phyloP scores from a whole-genome alignment of 164 flowering plant genomes.

The Vitis amurensis region DNA sequence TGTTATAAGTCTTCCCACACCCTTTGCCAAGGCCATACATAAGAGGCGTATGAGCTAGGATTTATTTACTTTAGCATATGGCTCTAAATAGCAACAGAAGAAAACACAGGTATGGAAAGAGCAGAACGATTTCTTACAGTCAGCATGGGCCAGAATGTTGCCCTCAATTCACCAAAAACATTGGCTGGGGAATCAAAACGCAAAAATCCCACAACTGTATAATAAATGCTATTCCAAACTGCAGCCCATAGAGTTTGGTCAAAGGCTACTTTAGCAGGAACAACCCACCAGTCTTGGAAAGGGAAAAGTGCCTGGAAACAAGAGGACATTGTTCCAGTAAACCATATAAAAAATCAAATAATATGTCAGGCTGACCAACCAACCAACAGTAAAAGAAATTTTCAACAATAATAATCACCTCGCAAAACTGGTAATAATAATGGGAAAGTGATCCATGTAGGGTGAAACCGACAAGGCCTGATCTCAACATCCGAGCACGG shows the following conservation, averaged over 20 bases:
- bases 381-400: too few species aligned
- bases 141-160: conserved; percentile 86
- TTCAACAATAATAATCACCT: conserved; percentile 38
- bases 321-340: conserved; percentile 18
- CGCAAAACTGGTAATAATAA: conserved; percentile 75
- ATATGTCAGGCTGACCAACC: too few species aligned
- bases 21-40: too few species aligned
- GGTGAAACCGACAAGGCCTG: conserved; percentile 78
- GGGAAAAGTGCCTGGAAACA: conserved; percentile 75
- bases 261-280: conserved; percentile 85
- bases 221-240: conserved; percentile 92
- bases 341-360: background rate
- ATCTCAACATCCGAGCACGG: conserved; percentile 63
- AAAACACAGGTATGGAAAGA: too few species aligned
- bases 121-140: conserved; percentile 46
- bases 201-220: conserved; percentile 57
- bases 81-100: too few species aligned
- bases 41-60: too few species aligned
- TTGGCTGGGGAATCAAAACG: conserved; percentile 69
- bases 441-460: conserved; percentile 85
- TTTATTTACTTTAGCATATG: too few species aligned
- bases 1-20: too few species aligned
- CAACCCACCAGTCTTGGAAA: conserved; percentile 96
- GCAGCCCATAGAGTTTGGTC: conserved; percentile 94
- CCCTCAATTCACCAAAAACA: conserved; percentile 57